Base-by-base conservation (phyloP, 768 basidiomycete genomes). In the Hemileccinum rubropunctum region DNA sequence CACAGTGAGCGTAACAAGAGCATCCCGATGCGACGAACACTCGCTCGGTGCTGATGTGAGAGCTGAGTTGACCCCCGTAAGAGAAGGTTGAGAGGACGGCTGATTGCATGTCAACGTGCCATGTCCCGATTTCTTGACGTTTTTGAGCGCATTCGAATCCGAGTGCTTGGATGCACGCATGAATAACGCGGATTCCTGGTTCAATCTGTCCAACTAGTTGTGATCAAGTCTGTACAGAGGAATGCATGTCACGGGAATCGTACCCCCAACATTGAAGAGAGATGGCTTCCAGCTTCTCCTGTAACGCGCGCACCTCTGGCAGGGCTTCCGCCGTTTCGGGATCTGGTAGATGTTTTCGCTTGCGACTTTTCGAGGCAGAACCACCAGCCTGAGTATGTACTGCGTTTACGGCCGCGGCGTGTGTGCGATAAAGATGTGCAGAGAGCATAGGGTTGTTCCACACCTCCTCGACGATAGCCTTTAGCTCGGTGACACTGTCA, bases 261-360 rank as follows among this genome's bases (percentile, higher is more conserved):
- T 58, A 88, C 87, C 74, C 76, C 79, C 83, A 88, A 56, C 81
- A 77, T 35, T 69, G 74, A 18, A 91, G 72, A 36, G 76, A 63
- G 14, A 82, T 66, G 3, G 59, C 56, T 11, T 82, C 80, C n/a
- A 91, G 61, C 17, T 70, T 70, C 39, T 72, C 67, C 58, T 83
- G 77, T 5, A 90, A 58, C 2, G 62, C 62, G 1, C 65, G 58
- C 1, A 83, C 75, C 23, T 84, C 81, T 7, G 74, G 65, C 4
- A 69, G 62, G 39, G 76, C 71, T n/a, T 71, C 51, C 7, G 42
- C 47, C 1, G 47, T 42, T 21, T 64, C 60, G 1, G 54, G 50
- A 17, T 58, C 54, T 0, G 55, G 51, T 9, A 61, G n/a, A 49
- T 68, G 64, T 48, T 74, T 76, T 50, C 70, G 71, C 48, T 70